Conservation (phyloP, 495 filamentous ascomycete genomes). For the Neurospora sp. region DNA sequence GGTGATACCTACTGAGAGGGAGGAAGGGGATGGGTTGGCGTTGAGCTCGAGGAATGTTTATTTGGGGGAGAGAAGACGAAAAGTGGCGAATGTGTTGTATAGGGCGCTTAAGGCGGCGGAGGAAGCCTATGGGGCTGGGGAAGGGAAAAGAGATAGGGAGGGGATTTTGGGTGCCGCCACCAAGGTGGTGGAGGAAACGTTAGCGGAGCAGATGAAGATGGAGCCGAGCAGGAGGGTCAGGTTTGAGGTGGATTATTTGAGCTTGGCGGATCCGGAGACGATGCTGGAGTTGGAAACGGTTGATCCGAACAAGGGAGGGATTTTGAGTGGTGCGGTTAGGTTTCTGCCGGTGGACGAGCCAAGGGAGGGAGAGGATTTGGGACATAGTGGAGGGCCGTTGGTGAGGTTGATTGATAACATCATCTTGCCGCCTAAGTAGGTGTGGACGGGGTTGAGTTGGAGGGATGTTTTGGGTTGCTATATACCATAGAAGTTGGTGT, state of each 20-base stretch:
- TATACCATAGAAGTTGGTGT: no score
- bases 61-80: constrained; percentile 63
- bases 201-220: constrained; percentile 54
- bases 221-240: constrained; percentile 50
- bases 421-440: constrained; percentile 46
- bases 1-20: constrained; percentile 63
- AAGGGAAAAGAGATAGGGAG: constrained; percentile 46
- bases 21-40: constrained; percentile 68
- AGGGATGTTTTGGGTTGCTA: background rate
- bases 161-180: constrained; percentile 61
- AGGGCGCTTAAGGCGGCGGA: constrained; percentile 62
- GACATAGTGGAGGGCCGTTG: constrained; percentile 52
- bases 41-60: constrained; percentile 93
- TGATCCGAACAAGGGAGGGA: constrained; percentile 57
- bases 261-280: constrained; percentile 69
- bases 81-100: constrained; percentile 59
- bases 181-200: constrained; percentile 36
- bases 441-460: background rate
- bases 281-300: constrained; percentile 66
- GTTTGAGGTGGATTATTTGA: constrained; percentile 85
- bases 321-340: constrained; percentile 82
- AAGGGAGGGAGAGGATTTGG: constrained; percentile 58
- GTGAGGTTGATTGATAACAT: constrained; percentile 95
- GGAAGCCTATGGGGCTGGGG: constrained; percentile 39
- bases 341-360: constrained; percentile 73